A percentile compares a stretch with the other conserved stretches of the same genome.
Evolutionary conservation across 352 stramenopile species (phyloP).

Genomic region (Globisporangium abappressorium): DNA sequence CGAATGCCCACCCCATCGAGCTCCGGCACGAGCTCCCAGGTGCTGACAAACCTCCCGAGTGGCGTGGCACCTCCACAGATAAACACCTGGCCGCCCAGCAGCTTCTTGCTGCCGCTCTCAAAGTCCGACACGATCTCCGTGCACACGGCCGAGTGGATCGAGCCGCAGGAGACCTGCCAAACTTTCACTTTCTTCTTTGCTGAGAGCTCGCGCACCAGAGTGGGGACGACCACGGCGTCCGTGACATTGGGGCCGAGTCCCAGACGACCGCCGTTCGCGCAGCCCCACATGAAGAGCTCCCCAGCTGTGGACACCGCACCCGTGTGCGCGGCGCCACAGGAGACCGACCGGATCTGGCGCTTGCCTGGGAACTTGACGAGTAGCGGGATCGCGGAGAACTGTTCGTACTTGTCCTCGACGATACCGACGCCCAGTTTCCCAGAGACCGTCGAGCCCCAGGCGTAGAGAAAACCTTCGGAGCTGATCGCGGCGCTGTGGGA

Average conservation of each 20-base stretch:
- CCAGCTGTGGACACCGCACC: constrained; percentile 62
- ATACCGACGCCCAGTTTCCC: constrained; percentile 89
- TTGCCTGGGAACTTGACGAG: constrained; percentile 65
- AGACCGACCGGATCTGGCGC: constrained; percentile 71
- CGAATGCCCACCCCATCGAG: constrained; percentile 49
- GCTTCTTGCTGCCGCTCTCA: constrained; percentile 47
- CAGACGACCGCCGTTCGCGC: constrained; percentile 89
- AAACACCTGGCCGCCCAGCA: constrained; percentile 84
- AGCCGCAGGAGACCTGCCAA: constrained; percentile 70
- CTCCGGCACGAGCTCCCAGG: constrained; percentile 69
- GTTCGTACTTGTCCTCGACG: constrained; percentile 78
- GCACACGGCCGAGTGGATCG: constrained; percentile 76
- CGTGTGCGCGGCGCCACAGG: constrained; percentile 85
- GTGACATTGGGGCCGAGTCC: constrained; percentile 77
- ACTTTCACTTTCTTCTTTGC: constrained; percentile 58
- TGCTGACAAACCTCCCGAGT: constrained; percentile 66
- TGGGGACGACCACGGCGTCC: constrained; percentile 67
- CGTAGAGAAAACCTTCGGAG: constrained; percentile 71
- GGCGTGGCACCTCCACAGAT: constrained; percentile 82
- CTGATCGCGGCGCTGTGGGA: constrained; percentile 88
- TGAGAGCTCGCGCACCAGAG: constrained; percentile 75
- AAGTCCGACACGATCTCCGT: constrained; percentile 68
- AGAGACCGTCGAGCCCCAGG: constrained; percentile 81
- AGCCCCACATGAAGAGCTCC: constrained; percentile 89
- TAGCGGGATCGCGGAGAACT: constrained; percentile 68